Evolutionary conservation across 495 filamentous ascomycete genomes (phyloP).

Genomic region (Penicillium maclennaniae): DNA sequence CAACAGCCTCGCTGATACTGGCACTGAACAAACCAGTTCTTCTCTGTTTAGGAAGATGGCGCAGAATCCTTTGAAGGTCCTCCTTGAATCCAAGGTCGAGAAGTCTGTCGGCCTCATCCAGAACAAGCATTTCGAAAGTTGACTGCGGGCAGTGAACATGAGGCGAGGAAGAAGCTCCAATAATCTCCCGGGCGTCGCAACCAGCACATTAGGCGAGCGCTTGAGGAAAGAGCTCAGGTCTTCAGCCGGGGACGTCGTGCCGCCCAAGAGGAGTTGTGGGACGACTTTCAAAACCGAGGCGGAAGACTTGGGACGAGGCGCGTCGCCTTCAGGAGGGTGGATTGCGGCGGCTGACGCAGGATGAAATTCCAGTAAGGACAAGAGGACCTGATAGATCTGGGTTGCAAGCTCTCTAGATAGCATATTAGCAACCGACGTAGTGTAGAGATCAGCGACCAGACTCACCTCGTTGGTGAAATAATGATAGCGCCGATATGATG

Average conservation of each 20-base stretch:
- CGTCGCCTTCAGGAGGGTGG: conserved; percentile 49
- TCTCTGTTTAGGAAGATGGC: conserved; percentile 83
- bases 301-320: conserved; percentile 47
- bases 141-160: conserved; percentile 87
- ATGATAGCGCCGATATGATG: conserved; percentile 88
- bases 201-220: conserved; percentile 76
- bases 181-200: conserved; percentile 85
- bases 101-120: conserved; percentile 92
- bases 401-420: conserved; percentile 71
- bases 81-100: conserved; percentile 95
- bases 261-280: conserved; percentile 87
- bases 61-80: conserved; percentile 79
- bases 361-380: conserved; percentile 77
- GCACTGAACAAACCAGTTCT: conserved; percentile 93
- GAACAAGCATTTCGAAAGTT: conserved; percentile 81
- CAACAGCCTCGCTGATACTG: conserved; percentile 84
- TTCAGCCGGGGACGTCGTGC: conserved; percentile 74
- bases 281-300: conserved; percentile 56
- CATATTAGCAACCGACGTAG: conserved; percentile 9
- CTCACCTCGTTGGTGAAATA: conserved; percentile 76
- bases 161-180: conserved; percentile 85
- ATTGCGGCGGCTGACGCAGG: conserved; percentile 65
- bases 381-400: conserved; percentile 83
- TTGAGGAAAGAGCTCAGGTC: conserved; percentile 80
- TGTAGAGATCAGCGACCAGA: not conserved